Evolutionary conservation across 2,329 filamentous ascomycete species (phyloP), one percentile per base, ranked within the genome.

Genomic region (Rutstroemia sp.): DNA sequence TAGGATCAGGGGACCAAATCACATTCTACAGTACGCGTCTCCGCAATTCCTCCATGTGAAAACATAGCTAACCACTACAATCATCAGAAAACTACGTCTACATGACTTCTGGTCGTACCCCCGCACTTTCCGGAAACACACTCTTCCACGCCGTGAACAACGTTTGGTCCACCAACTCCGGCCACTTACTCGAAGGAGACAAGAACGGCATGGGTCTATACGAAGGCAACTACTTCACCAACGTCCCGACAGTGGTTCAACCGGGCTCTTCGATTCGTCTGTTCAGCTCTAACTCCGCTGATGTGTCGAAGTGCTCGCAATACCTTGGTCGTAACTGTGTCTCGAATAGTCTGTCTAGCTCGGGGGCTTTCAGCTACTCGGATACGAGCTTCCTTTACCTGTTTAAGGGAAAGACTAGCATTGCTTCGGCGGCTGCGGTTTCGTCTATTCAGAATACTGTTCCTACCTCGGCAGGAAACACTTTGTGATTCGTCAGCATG

Each of bases 71-170:
- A 30, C 9, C 27, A 30, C 27, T 9, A 30, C 27, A 30, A 30
- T 30, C 27, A 7, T 30, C 27, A 48, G 68, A 69, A 38, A 77
- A 77, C 68, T 76, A 73, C 61, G 65, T 75, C 59, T 72, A 75
- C 65, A 65, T 75, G 61, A 68, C 71, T 27, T 72, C 72, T 2
- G 75, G 75, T 14, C 73, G 75, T 38, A 65, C 69, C 4, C 75
- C 75, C 21, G 73, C 75, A 63, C 67, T 78, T 17, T 67, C 67
- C 54, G 69, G 68, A 51, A 51, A n/a, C 16, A 39, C 42, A 10
- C 42, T 44, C 9, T 9, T 51, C 23, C 49, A 51, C 17, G 49
- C 49, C 30, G 38, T 17, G 16, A 51, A 51, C 49, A 51, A 51
- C 3, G 19, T 42, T 10, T 51, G 49, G 49, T 42, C 23, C 6